phyloP scores from a whole-genome alignment of 495 filamentous ascomycete genomes.

The Podospora didyma region DNA sequence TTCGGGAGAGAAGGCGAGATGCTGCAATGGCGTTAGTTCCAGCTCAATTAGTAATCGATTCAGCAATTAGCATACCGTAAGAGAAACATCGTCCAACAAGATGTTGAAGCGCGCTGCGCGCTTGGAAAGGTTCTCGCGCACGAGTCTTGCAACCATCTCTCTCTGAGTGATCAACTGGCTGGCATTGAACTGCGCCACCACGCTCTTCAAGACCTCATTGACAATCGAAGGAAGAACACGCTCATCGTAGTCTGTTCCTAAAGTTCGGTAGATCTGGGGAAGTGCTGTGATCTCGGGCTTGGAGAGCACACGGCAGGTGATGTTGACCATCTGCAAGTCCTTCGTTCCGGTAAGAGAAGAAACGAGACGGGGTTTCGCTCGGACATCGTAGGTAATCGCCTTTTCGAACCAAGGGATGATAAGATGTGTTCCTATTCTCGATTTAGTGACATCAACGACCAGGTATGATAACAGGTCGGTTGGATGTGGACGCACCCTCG shows the following conservation, averaged over 20 bases:
- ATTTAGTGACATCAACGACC: neutral
- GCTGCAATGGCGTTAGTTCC: slow-evolving; percentile 49
- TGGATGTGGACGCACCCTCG: slow-evolving; percentile 64
- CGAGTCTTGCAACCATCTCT: slow-evolving; percentile 89
- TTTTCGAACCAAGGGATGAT: slow-evolving; percentile 96
- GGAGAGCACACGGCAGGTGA: slow-evolving; percentile 98
- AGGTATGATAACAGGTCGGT: neutral
- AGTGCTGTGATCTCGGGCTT: slow-evolving; percentile 82
- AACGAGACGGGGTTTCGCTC: slow-evolving; percentile 94
- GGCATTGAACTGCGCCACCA: slow-evolving; percentile 98
- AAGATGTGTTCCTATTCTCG: slow-evolving; percentile 75
- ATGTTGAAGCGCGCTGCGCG: slow-evolving; percentile 96
- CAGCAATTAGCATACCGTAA: slow-evolving; percentile 64
- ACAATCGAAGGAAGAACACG: slow-evolving; percentile 95
- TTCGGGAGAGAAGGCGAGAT: slow-evolving; percentile 97
- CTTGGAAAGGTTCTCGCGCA: slow-evolving; percentile 86
- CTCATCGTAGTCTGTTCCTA: slow-evolving; percentile 96
- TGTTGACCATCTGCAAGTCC: slow-evolving; percentile 99
- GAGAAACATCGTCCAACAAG: slow-evolving; percentile 90
- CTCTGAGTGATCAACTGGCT: slow-evolving; percentile 97
- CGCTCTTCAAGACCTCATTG: slow-evolving; percentile 97
- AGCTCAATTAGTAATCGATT: neutral
- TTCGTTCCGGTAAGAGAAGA: slow-evolving; percentile 97
- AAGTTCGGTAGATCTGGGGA: slow-evolving; percentile 92
- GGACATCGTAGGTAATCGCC: slow-evolving; percentile 93